phyloP scores from a whole-genome alignment of 192 early-diverging fungal species.

The Oehlia diaphana region DNA sequence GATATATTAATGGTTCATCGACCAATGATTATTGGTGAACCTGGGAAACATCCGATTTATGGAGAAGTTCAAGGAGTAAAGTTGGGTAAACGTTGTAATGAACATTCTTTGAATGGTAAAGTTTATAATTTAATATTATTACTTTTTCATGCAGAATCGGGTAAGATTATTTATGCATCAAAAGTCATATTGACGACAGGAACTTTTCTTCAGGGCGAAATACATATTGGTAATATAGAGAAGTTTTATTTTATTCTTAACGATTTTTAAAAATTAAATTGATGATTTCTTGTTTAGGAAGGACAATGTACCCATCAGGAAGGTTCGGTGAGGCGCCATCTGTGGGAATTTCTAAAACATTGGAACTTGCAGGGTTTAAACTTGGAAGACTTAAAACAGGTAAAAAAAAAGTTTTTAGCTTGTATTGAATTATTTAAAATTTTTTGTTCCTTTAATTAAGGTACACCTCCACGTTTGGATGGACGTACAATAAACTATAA shows the following conservation, averaged over 20 bases:
- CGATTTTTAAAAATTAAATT: background rate
- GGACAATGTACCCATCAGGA: slow-evolving; percentile 68
- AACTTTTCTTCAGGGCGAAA: slow-evolving; percentile 80
- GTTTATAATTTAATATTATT: background rate
- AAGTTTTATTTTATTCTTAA: background rate
- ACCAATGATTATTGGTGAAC: slow-evolving; percentile 33
- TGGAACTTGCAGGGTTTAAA: slow-evolving; percentile 71
- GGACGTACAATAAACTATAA: slow-evolving; percentile 76
- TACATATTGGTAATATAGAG: slow-evolving; percentile 63
- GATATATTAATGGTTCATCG: slow-evolving; percentile 64
- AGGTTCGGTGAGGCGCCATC: slow-evolving; percentile 74
- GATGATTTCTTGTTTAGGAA: slow-evolving; percentile 31
- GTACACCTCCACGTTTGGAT: slow-evolving; percentile 76
- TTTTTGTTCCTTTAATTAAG: slow-evolving; percentile 28
- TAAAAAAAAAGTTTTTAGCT: background rate
- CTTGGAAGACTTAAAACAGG: slow-evolving; percentile 81
- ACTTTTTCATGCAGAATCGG: slow-evolving; percentile 42
- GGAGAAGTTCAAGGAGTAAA: slow-evolving; percentile 60
- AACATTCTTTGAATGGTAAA: background rate
- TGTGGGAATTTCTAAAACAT: slow-evolving; percentile 71
- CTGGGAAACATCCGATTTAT: slow-evolving; percentile 25
- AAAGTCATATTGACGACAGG: slow-evolving; percentile 80
- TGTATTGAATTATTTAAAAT: background rate
- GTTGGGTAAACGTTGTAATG: slow-evolving; percentile 48
- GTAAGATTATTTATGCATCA: slow-evolving; percentile 64